Evolutionary conservation across 1,284 basidiomycete genomes (phyloP).

Genomic region (Cutaneotrichosporon mucoides): DNA sequence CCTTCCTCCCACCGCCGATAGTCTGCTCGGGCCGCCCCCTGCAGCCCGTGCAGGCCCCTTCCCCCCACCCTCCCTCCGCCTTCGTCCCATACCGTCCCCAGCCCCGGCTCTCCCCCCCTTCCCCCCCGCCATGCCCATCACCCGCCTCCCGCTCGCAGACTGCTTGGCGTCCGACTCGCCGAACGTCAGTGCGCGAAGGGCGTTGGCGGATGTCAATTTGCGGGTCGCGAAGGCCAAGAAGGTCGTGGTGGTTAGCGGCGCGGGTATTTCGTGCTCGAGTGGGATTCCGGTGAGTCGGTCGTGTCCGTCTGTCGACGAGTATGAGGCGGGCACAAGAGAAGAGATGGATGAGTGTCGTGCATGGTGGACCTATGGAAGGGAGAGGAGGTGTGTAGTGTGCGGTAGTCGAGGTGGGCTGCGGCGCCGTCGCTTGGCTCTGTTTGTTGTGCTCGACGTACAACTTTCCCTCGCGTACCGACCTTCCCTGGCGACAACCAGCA

Average conservation of each 20-base stretch:
- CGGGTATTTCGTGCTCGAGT: constrained; percentile 86
- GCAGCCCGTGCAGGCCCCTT: too few species aligned
- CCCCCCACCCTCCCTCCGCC: too few species aligned
- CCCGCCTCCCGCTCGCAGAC: constrained; percentile 32
- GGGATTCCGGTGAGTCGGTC: constrained; percentile 73
- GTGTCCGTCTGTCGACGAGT: background rate
- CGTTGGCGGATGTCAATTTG: constrained; percentile 64
- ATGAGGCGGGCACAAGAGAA: too few species aligned
- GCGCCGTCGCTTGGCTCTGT: too few species aligned
- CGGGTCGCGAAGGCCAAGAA: constrained; percentile 75
- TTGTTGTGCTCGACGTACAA: too few species aligned
- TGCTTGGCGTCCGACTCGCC: constrained; percentile 25
- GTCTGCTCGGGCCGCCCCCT: too few species aligned
- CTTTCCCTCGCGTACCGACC: too few species aligned
- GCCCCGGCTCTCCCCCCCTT: background rate
- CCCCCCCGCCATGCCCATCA: constrained; percentile 27
- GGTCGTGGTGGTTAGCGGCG: constrained; percentile 82
- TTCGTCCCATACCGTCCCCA: too few species aligned
- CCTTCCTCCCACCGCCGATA: too few species aligned
- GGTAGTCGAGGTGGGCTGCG: too few species aligned
- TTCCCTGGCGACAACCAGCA: too few species aligned
- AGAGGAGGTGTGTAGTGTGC: too few species aligned
- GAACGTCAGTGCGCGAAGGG: constrained; percentile 24
- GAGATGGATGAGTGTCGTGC: background rate
- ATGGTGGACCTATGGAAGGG: background rate